phyloP scores from a whole-genome alignment of 768 basidiomycete genomes.

The Lactarius pseudohatsudake region DNA sequence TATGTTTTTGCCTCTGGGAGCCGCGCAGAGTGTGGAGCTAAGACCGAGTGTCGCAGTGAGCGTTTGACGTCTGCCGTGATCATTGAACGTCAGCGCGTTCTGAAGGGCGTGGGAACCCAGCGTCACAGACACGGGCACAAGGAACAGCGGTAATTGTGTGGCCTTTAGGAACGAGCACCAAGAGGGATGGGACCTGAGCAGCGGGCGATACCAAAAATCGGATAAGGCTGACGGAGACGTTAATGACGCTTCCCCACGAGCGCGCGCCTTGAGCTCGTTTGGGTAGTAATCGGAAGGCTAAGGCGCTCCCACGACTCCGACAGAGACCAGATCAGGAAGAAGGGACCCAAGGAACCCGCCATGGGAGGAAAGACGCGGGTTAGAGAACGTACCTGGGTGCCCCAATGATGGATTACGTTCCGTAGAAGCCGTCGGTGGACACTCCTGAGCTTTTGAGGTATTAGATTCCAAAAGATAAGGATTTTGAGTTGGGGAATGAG shows the following conservation, averaged over 20 bases:
- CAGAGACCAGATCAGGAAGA: constrained; percentile 15
- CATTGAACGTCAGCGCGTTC: background rate
- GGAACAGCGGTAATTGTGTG: constrained; percentile 14
- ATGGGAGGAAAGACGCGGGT: constrained; percentile 3
- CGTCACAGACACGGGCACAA: constrained; percentile 7
- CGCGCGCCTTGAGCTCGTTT: constrained; percentile 11
- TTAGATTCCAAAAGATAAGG: background rate
- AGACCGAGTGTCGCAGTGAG: background rate
- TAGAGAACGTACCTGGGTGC: constrained; percentile 15
- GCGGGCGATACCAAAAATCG: background rate
- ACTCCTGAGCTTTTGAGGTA: constrained; percentile 1
- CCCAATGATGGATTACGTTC: constrained; percentile 18
- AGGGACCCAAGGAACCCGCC: background rate
- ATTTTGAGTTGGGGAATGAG: constrained; percentile 1
- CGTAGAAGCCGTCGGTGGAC: background rate
- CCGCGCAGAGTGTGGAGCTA: background rate
- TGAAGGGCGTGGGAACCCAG: background rate
- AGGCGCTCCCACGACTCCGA: background rate
- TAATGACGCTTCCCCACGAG: background rate
- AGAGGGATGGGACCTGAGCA: constrained; percentile 1
- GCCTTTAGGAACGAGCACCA: background rate
- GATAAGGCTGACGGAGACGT: constrained; percentile 6
- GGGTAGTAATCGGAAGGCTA: background rate
- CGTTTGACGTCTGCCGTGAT: constrained; percentile 16
- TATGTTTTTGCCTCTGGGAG: background rate